Evolutionary conservation across 1,139 yeast species (phyloP).

Genomic region (Pichia sp.): DNA sequence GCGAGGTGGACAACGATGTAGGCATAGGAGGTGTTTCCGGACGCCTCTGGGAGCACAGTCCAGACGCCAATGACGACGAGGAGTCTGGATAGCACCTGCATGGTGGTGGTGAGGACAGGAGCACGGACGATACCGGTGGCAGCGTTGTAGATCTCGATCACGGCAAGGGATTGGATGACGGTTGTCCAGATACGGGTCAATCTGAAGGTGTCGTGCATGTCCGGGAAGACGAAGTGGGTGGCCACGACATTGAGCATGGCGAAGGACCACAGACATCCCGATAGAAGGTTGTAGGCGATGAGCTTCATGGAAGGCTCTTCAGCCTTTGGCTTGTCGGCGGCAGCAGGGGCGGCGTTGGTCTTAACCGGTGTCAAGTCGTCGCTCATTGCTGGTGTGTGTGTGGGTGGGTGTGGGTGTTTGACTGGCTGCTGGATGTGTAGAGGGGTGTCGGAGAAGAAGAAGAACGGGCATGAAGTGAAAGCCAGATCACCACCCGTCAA

Average conservation of each 20-base stretch:
- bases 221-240: conserved; percentile 43
- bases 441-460: too few relatives aligned
- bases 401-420: too few relatives aligned
- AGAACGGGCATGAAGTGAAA: too few relatives aligned
- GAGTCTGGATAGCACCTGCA: conserved; percentile 86
- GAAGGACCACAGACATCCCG: conserved; percentile 67
- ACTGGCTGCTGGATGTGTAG: too few relatives aligned
- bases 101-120: conserved; percentile 76
- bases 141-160: conserved; percentile 80
- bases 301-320: conserved; percentile 9
- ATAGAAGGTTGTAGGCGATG: conserved; percentile 55
- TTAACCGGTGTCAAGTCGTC: neutral
- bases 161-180: conserved; percentile 76
- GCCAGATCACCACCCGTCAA: too few relatives aligned
- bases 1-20: conserved; percentile 70
- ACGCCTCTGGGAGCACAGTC: conserved; percentile 66
- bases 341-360: neutral
- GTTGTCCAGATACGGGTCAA: conserved; percentile 61
- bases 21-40: conserved; percentile 56
- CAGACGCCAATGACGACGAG: conserved; percentile 84
- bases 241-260: conserved; percentile 49
- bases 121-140: conserved; percentile 78
- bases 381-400: neutral
- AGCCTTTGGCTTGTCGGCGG: neutral
- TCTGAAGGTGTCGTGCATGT: conserved; percentile 54